These are phyloP conservation scores for Camellia granthamiana DNA, from an alignment of 148 eudicot species.

Conservation along the genomic window DNA sequence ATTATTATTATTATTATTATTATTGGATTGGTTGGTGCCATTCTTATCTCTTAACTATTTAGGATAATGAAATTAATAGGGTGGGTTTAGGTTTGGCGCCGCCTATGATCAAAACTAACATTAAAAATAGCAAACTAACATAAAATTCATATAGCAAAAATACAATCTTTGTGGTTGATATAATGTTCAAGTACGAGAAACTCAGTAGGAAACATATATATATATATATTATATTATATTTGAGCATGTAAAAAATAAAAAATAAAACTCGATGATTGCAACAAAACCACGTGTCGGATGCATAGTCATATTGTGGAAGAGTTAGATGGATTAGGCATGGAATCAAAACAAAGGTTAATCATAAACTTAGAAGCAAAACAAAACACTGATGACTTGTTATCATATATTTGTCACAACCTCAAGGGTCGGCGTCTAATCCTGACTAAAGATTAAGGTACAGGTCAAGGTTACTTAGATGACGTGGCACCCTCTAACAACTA, in stretches of 20 bases:
- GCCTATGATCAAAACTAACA: background rate
- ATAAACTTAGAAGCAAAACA: background rate
- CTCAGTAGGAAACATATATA: no score
- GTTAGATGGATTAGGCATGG: background rate
- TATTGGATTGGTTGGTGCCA: background rate
- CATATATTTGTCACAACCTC: background rate
- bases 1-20: no score
- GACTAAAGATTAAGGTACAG: background rate
- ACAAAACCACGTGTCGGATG: no score
- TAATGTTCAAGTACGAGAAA: no score
- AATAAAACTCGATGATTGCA: no score
- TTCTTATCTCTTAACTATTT: background rate
- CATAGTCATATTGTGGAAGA: no score
- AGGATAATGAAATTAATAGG: constrained; percentile 6
- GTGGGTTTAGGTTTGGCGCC: constrained; percentile 18
- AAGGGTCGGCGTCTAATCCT: constrained; percentile 16
- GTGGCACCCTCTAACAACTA: constrained; percentile 9
- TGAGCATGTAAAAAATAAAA: no score
- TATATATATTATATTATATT: no score
- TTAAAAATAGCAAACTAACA: no score
- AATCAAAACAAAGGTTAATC: background rate
- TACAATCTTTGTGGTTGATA: no score
- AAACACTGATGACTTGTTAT: background rate
- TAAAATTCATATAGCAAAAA: no score
- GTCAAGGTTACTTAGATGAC: background rate